Conservation (phyloP, 2,329 filamentous ascomycete species). For the Ophiostoma sp. region DNA sequence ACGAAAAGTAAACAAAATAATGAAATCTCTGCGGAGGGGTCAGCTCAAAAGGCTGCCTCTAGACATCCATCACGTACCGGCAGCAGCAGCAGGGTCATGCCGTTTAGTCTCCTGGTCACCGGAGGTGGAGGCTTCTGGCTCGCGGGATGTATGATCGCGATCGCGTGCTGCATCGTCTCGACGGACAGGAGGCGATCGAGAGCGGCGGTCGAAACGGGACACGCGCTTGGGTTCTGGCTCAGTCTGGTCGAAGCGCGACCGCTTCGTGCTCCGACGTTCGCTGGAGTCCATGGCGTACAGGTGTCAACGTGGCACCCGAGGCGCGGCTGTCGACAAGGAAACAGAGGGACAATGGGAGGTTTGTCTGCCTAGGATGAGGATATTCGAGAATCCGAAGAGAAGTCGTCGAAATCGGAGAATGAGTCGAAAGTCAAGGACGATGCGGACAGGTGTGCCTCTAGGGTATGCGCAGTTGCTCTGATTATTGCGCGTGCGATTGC, state of each 20-base stretch:
- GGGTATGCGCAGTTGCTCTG: background rate
- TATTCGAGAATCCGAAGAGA: background rate
- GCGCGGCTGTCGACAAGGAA: background rate
- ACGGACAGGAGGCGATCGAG: conserved; percentile 73
- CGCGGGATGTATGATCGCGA: conserved; percentile 70
- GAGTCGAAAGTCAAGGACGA: background rate
- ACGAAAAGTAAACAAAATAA: background rate
- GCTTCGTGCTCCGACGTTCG: conserved; percentile 71
- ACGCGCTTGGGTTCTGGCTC: conserved; percentile 74
- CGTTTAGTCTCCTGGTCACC: conserved; percentile 45
- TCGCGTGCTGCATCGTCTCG: conserved; percentile 71
- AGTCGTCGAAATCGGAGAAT: background rate
- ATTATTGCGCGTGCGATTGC: background rate
- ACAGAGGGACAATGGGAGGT: background rate
- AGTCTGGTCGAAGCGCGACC: conserved; percentile 92
- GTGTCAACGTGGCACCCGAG: background rate
- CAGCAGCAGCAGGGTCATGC: conserved; percentile 72
- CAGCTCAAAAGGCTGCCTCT: background rate
- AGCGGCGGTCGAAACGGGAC: conserved; percentile 89
- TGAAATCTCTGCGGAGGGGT: background rate
- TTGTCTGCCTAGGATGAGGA: background rate
- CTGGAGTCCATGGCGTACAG: conserved; percentile 67
- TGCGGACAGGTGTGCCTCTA: background rate
- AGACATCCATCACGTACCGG: conserved; percentile 55
- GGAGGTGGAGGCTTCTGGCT: conserved; percentile 38